Percentiles rank a stretch among this genome's conserved stretches.
phyloP scores from a whole-genome alignment of 768 basidiomycete genomes.

The Lyophyllum decastes region DNA sequence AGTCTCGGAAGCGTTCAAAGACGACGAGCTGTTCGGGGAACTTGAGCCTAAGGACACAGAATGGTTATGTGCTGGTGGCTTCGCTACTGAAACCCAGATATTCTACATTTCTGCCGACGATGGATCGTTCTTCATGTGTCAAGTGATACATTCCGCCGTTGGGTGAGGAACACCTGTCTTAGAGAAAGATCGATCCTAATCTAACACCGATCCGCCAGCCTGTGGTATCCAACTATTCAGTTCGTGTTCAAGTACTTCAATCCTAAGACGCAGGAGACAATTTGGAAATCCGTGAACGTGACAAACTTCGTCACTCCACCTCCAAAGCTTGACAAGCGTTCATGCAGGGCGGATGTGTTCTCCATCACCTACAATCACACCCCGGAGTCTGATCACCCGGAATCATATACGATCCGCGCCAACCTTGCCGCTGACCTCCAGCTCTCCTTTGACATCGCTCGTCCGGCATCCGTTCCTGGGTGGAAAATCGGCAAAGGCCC shows the following conservation, averaged over 20 bases:
- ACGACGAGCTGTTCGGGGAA: conserved; percentile 69
- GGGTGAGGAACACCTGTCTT: conserved; percentile 20
- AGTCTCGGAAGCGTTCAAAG: conserved; percentile 60
- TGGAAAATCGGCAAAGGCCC: conserved; percentile 91
- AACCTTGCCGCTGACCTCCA: conserved; percentile 82
- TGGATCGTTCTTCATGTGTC: conserved; percentile 47
- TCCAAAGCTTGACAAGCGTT: conserved; percentile 82
- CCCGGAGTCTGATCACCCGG: conserved; percentile 61
- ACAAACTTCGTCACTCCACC: conserved; percentile 76
- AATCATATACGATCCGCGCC: conserved; percentile 78
- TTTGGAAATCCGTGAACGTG: conserved; percentile 89
- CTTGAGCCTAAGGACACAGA: conserved; percentile 75
- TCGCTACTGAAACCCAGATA: conserved; percentile 86
- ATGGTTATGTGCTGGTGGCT: conserved; percentile 83
- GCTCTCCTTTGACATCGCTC: conserved; percentile 70
- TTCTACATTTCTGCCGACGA: conserved; percentile 86
- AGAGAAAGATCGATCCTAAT: conserved; percentile 13
- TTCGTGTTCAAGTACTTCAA: conserved; percentile 90
- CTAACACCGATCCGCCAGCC: conserved; percentile 39
- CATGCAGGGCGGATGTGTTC: conserved; percentile 84
- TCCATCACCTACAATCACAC: conserved; percentile 66
- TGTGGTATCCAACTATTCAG: conserved; percentile 95
- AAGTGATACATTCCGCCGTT: conserved; percentile 25
- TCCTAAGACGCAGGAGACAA: conserved; percentile 67
- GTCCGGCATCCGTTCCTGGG: conserved; percentile 73